phyloP scores from a whole-genome alignment of 495 filamentous ascomycete species.

The Penicillium maclennaniae region DNA sequence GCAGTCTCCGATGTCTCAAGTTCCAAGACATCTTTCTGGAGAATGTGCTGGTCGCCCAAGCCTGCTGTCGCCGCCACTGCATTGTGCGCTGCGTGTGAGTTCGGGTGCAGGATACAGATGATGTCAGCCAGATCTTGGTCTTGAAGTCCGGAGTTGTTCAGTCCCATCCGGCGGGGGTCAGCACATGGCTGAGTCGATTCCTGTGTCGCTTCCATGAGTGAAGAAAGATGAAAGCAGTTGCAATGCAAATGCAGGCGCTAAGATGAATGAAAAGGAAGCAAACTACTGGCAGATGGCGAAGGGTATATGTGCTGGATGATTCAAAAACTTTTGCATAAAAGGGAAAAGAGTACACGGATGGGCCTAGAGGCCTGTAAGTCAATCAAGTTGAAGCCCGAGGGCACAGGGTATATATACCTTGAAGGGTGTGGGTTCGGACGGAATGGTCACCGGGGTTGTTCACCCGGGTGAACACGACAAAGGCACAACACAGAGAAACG shows the following conservation, averaged over 20 bases:
- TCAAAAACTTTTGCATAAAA: conserved; percentile 20
- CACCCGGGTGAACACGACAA: conserved; percentile 14
- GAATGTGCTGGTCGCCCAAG: conserved; percentile 54
- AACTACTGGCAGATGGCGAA: conserved; percentile 19
- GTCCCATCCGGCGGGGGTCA: conserved; percentile 73
- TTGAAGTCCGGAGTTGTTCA: conserved; percentile 71
- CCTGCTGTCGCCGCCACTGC: conserved; percentile 53
- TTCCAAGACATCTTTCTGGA: conserved; percentile 42
- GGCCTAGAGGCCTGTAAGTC: conserved; percentile 1
- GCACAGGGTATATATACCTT: conserved; percentile 18
- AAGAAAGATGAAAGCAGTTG: conserved; percentile 5
- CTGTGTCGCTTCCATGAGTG: conserved; percentile 51
- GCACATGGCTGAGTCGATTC: conserved; percentile 75
- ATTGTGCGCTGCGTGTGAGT: conserved; percentile 63
- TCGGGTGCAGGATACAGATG: conserved; percentile 82
- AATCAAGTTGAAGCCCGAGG: conserved; percentile 4
- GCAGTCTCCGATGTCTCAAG: conserved; percentile 42
- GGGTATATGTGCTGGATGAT: conserved; percentile 24
- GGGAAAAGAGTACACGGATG: conserved; percentile 16
- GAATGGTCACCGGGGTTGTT: conserved; percentile 10
- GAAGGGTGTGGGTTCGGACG: conserved; percentile 3
- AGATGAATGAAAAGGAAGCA: conserved; percentile 10
- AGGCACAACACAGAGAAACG: conserved; percentile 3
- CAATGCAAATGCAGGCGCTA: conserved; percentile 13
- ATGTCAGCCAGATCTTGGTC: conserved; percentile 83